Evolutionary conservation across 2,329 filamentous ascomycete genomes (phyloP).

Genomic region (Fusarium sp.): DNA sequence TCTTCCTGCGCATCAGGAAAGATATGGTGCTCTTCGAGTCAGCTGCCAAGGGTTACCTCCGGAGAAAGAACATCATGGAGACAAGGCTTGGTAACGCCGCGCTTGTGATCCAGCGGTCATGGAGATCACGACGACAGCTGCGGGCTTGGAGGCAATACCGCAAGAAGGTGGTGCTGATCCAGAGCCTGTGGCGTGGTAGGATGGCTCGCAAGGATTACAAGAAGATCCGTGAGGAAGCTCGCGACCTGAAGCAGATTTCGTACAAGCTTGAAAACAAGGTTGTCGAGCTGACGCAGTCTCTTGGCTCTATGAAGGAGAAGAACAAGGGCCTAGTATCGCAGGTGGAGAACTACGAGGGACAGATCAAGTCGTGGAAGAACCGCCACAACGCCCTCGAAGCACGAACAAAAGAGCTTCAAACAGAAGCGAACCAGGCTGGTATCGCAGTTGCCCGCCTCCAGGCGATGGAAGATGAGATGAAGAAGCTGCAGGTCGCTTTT

Average conservation of each 20-base stretch:
- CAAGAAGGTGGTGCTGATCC: conserved; percentile 89
- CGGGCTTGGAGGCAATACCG: conserved; percentile 90
- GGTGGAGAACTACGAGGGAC: conserved; percentile 95
- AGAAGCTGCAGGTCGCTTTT: conserved; percentile 88
- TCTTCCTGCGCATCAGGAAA: conserved; percentile 82
- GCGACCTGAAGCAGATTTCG: conserved; percentile 98
- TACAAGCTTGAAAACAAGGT: conserved; percentile 99
- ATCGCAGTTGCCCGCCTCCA: conserved; percentile 92
- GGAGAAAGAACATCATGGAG: conserved; percentile 93
- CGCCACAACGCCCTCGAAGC: conserved; percentile 92
- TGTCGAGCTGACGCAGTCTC: conserved; percentile 93
- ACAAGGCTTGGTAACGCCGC: conserved; percentile 94
- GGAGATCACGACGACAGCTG: conserved; percentile 85
- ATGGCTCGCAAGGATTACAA: conserved; percentile 88
- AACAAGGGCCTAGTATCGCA: conserved; percentile 92
- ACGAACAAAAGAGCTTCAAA: conserved; percentile 93
- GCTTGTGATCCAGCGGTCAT: conserved; percentile 89
- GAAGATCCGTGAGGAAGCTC: conserved; percentile 91
- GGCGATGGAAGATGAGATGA: conserved; percentile 96
- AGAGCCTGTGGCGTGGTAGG: conserved; percentile 93
- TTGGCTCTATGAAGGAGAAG: conserved; percentile 93
- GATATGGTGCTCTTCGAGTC: conserved; percentile 93
- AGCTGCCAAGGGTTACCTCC: conserved; percentile 90
- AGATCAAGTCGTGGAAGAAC: conserved; percentile 96
- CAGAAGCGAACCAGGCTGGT: conserved; percentile 97